A percentile compares a stretch with the other conserved stretches of the same genome.
Evolutionary conservation across 2,329 filamentous ascomycete genomes (phyloP).

Genomic region (Colletotrichum melonis): DNA sequence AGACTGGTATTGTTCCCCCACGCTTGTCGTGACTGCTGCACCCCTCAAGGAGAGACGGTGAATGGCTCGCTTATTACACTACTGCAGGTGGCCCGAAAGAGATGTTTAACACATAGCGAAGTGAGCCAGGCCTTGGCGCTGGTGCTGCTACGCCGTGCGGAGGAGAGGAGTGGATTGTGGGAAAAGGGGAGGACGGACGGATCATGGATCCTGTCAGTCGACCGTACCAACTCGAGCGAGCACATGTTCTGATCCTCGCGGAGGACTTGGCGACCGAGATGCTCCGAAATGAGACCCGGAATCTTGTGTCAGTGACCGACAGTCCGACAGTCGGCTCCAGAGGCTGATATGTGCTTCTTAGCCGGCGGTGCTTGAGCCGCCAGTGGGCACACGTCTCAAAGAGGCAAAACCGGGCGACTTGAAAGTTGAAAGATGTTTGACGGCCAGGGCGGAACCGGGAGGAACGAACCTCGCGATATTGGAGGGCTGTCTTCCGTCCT

Average conservation of each 20-base stretch:
- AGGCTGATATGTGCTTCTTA: slow-evolving; percentile 5
- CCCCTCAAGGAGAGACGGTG: background rate
- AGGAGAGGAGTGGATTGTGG: slow-evolving; percentile 6
- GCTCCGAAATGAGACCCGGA: slow-evolving; percentile 33
- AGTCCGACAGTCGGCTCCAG: slow-evolving; percentile 33
- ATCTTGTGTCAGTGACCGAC: slow-evolving; percentile 32
- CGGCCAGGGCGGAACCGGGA: slow-evolving; percentile 13
- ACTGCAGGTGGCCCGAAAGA: slow-evolving; percentile 31
- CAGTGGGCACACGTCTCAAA: slow-evolving; percentile 7
- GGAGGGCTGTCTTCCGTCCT: background rate
- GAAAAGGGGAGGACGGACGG: background rate
- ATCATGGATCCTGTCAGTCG: slow-evolving; percentile 30
- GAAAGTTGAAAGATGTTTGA: slow-evolving; percentile 12
- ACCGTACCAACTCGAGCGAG: slow-evolving; percentile 12
- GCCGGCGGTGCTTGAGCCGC: slow-evolving; percentile 27
- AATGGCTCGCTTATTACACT: slow-evolving; percentile 32
- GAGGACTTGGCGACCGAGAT: slow-evolving; percentile 29
- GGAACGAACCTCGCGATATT: slow-evolving; percentile 1
- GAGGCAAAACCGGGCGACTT: slow-evolving; percentile 18
- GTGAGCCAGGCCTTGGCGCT: slow-evolving; percentile 17
- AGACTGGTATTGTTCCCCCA: slow-evolving; percentile 15
- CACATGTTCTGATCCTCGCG: slow-evolving; percentile 19
- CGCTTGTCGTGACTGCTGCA: slow-evolving; percentile 7
- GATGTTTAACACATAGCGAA: slow-evolving; percentile 8
- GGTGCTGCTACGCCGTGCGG: background rate